Evolutionary conservation across 805 yeast species (phyloP).

Genomic region (Kurtzmaniella fragi): DNA sequence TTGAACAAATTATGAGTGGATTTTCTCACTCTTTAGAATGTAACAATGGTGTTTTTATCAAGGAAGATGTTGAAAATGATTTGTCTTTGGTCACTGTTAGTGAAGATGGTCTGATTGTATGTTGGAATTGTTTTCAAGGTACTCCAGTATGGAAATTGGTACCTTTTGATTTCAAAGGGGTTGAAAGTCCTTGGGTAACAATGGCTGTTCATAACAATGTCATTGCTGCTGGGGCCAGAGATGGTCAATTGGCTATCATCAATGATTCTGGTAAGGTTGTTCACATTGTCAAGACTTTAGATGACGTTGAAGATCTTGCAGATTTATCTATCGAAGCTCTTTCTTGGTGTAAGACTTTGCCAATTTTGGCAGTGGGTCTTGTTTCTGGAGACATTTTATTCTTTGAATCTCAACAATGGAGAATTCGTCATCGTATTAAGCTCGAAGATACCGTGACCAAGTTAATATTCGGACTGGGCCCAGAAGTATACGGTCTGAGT

Average conservation of each 20-base stretch:
- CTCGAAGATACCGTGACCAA: conserved; percentile 83
- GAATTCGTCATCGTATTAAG: conserved; percentile 64
- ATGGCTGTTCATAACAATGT: conserved; percentile 49
- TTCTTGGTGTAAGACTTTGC: conserved; percentile 62
- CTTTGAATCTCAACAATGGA: conserved; percentile 84
- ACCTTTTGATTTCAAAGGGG: conserved; percentile 64
- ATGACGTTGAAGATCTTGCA: conserved; percentile 41
- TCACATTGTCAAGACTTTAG: conserved; percentile 60
- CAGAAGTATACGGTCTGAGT: conserved; percentile 61
- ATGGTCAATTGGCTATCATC: conserved; percentile 78
- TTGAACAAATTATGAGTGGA: conserved; percentile 73
- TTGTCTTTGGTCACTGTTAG: conserved; percentile 69
- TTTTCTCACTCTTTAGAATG: conserved; percentile 78
- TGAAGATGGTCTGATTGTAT: conserved; percentile 80
- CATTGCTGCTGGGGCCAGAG: conserved; percentile 80
- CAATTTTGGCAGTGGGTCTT: conserved; percentile 78
- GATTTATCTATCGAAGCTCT: conserved; percentile 54
- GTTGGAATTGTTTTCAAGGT: conserved; percentile 85
- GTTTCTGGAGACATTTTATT: conserved; percentile 84
- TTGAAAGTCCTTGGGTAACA: conserved; percentile 85
- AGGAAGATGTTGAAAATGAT: conserved; percentile 48
- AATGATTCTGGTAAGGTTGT: conserved; percentile 74
- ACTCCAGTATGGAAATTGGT: conserved; percentile 63
- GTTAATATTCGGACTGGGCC: conserved; percentile 58
- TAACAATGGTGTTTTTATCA: conserved; percentile 72